A percentile compares a stretch with the other conserved stretches of the same genome.
These are phyloP conservation scores for Fusarium secorum DNA, from an alignment of 2,329 filamentous ascomycete genomes.

Conservation along the genomic window DNA sequence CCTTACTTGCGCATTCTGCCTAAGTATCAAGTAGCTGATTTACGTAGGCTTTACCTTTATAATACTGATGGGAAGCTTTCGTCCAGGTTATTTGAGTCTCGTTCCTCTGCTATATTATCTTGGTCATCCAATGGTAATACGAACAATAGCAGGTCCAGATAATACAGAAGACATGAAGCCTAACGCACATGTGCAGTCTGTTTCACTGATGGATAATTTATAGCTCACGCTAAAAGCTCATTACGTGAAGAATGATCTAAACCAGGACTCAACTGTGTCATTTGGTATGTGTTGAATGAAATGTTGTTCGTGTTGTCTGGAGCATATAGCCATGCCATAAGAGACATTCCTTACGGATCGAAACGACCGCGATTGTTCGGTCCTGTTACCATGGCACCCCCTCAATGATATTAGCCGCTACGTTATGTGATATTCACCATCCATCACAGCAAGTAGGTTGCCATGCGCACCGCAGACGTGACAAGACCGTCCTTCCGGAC, in stretches of 20 bases:
- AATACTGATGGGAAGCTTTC: background rate
- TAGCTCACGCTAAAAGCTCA: conserved; percentile 6
- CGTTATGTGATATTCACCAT: conserved; percentile 11
- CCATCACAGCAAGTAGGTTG: background rate
- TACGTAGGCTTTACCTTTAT: background rate
- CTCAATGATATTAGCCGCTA: conserved; percentile 12
- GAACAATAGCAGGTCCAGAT: background rate
- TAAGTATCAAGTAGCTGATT: background rate
- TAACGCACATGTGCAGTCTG: conserved; percentile 6
- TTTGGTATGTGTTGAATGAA: conserved; percentile 8
- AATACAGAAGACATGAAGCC: background rate
- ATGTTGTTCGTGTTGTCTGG: background rate
- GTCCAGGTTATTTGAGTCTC: background rate
- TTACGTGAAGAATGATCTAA: background rate
- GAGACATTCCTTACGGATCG: conserved; percentile 25
- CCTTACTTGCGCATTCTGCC: background rate
- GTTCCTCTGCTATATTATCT: background rate
- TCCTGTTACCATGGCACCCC: conserved; percentile 28
- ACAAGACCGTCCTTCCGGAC: background rate
- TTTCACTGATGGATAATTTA: conserved; percentile 17
- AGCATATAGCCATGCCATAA: background rate
- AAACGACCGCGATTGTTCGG: conserved; percentile 10
- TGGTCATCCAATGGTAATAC: background rate
- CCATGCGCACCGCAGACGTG: background rate
- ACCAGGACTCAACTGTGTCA: conserved; percentile 2